Evolutionary conservation across 805 yeast genomes (phyloP), one percentile per base, ranked within the genome.

Genomic region (Kodamaea restingae): DNA sequence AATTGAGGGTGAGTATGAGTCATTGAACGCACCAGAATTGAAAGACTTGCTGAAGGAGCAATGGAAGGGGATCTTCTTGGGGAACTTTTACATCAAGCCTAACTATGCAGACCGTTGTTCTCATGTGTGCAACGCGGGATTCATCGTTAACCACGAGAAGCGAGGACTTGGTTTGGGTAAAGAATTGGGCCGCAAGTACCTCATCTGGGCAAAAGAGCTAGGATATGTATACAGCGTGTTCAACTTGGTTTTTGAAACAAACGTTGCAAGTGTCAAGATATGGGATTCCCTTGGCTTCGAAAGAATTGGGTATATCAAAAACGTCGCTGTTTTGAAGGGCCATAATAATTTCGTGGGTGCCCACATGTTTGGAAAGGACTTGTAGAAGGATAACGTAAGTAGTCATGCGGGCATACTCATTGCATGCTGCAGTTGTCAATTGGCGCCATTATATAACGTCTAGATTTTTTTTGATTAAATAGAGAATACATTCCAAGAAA

Each of bases 211-310:
- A 0, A 90, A 95, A 0, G 52, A 70, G 36, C 61, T 90, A 22
- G 96, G 96, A 0, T 90, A 82, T 60, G 76, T 72, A 4, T 86
- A 86, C 52, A 81, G 91, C 5, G 91, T 90, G 10, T 90, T 85
- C 70, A 90, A 90, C 59, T 69, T 90, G 36, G 98, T 90, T 0
- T 90, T 82, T 55, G 93, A 71, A 36, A 80, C 88, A 2, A 90
- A 90, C 55, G 65, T 63, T 3, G 96, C 88, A 2, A 84, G 95
- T 51, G 57, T 70, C 50, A 72, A 65, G 51, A 82, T 85, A 39
- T 90, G 98, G 97, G 96, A 88, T 36, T 49, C 67, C 1, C 68
- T 90, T 18, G 95, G 95, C 2, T 90, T 88, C 50, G 83, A 84
- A 10, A 65, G 88, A 36, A 80, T 87, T 27, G 97, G 97, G 0